A percentile compares a stretch with the other conserved stretches of the same genome.
Evolutionary conservation across 2,329 filamentous ascomycete species (phyloP).

Genomic region (Parafenestella ontariensis): DNA sequence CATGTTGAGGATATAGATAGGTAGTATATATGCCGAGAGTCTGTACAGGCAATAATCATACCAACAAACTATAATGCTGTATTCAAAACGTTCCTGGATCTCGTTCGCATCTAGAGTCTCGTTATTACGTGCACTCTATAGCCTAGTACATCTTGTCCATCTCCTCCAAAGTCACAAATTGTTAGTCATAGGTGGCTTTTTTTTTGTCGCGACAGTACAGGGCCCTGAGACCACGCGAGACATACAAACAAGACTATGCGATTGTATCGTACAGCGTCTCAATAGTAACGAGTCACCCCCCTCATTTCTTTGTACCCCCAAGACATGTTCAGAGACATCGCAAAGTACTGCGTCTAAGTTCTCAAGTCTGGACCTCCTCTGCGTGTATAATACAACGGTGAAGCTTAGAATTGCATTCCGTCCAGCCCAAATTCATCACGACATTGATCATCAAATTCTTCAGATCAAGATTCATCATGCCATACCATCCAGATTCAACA

Average conservation of each 20-base stretch:
- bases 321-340: not conserved
- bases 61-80: too few relatives aligned
- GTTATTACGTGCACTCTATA: too few relatives aligned
- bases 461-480: not conserved
- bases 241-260: not conserved
- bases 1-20: too few relatives aligned
- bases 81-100: too few relatives aligned
- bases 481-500: slow-evolving; percentile 3
- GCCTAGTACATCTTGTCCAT: too few relatives aligned
- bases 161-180: too few relatives aligned
- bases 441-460: not conserved
- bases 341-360: not conserved
- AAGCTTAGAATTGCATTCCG: not conserved
- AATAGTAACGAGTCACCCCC: not conserved
- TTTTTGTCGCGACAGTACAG: too few relatives aligned
- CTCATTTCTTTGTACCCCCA: not conserved
- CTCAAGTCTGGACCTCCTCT: not conserved
- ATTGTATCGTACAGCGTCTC: not conserved
- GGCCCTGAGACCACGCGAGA: not conserved
- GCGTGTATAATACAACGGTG: not conserved
- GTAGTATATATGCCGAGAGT: too few relatives aligned
- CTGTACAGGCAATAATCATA: too few relatives aligned
- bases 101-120: too few relatives aligned
- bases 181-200: too few relatives aligned
- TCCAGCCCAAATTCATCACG: not conserved